Base-by-base conservation (phyloP, 352 stramenopile genomes). In the Globisporangium irregulare region DNA sequence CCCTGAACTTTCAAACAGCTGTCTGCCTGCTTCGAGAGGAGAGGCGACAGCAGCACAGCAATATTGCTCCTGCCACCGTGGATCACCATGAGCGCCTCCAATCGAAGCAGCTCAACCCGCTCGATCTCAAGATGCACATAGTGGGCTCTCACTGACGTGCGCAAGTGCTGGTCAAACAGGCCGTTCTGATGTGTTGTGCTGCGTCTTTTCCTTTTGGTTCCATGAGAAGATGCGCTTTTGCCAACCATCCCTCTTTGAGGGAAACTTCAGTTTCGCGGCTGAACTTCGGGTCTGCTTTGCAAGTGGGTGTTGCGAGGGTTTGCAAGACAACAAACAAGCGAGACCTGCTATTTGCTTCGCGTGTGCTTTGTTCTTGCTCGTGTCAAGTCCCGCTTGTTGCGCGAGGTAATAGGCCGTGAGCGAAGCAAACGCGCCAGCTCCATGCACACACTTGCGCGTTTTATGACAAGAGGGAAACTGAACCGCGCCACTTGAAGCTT, bases 201-300 rank as follows among this genome's bases (percentile, higher is more conserved):
- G 51, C 24, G 29, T 41, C 25, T 20, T 58, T 38, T 29, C 25
- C 25, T 38, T n/a, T 29, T n/a, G 53, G 25, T 59, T 41, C 54
- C 54, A n/a, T n/a, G 54, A 59, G 54, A 59, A 46, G 38, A 46
- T 46, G 38, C 38, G 14, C 38, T 15, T 22, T 27, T 18, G 24
- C 55, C 0, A 20, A 7, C 53, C 53, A 60, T 60, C 54, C 14
- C 53, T 34, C 27, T 12, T 41, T 18, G 58, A 55, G 58, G 36
- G 58, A 64, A 64, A 64, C 58, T 64, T 64, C 58, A 64, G 58
- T 38, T 64, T 64, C 22, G 58, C 8, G 22, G 24, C 41, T 64
- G 58, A 64, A 64, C 36, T 64, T 62, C 12, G 29, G 2, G 29
- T 32, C 29, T 36, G 22, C 34, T 9, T 20, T 2, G 1, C n/a